Conservation (phyloP, 129 eudicot genomes). For the Glebionis coronaria region DNA sequence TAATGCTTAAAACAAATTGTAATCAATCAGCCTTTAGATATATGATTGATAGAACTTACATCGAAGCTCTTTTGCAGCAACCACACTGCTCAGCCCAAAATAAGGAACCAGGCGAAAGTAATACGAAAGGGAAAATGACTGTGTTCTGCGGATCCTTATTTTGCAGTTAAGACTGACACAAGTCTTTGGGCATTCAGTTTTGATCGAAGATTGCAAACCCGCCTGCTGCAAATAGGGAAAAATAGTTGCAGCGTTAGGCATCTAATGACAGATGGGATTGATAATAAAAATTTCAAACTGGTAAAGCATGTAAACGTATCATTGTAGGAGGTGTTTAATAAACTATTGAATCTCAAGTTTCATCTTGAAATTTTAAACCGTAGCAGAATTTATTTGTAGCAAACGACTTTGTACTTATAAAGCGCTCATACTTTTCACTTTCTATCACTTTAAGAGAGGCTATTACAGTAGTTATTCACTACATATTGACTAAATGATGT, state of each 20-base stretch:
- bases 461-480: too few species aligned
- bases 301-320: too few species aligned
- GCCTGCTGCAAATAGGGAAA: neutral
- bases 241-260: neutral
- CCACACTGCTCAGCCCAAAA: neutral
- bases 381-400: too few species aligned
- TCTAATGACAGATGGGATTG: neutral
- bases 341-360: too few species aligned
- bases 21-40: neutral
- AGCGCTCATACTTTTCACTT: too few species aligned
- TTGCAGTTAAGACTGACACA: neutral
- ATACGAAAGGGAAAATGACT: neutral
- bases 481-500: too few species aligned
- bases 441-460: too few species aligned
- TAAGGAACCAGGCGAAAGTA: slow-evolving; percentile 1
- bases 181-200: neutral
- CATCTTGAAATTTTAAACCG: too few species aligned
- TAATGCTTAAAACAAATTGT: neutral
- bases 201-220: slow-evolving; percentile 1
- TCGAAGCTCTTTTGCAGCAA: neutral
- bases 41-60: neutral
- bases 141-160: neutral
- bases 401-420: too few species aligned
- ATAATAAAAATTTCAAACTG: too few species aligned
- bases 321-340: too few species aligned